Percentiles rank a stretch among this genome's conserved stretches.
Conservation (phyloP, 805 yeast genomes). For the Candida insectorum region DNA sequence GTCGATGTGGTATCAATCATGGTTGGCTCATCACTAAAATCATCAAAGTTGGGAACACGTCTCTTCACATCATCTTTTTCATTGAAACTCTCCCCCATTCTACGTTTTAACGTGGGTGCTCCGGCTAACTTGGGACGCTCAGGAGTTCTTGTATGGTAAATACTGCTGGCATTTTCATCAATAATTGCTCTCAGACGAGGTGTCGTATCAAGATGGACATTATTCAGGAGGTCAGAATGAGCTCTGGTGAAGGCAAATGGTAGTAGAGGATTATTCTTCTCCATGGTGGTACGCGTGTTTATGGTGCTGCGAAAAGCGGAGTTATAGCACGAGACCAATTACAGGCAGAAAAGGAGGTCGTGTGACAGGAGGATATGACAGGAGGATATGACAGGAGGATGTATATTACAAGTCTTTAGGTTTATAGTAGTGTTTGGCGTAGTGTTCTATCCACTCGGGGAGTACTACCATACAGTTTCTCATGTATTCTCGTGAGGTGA, state of each 20-base stretch:
- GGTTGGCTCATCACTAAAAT: slow-evolving; percentile 16
- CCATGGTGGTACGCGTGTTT: no score
- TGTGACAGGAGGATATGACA: no score
- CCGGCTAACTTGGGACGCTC: slow-evolving; percentile 17
- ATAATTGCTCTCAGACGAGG: slow-evolving; percentile 38
- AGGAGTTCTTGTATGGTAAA: slow-evolving; percentile 36
- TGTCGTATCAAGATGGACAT: slow-evolving; percentile 31
- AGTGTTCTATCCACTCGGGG: slow-evolving; percentile 68
- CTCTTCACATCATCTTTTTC: slow-evolving; percentile 40
- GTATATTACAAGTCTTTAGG: slow-evolving; percentile 22
- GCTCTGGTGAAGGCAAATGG: slow-evolving; percentile 48
- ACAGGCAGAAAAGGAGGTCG: no score
- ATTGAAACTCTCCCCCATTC: slow-evolving; percentile 42
- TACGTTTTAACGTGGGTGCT: slow-evolving; percentile 35
- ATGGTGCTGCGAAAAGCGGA: no score
- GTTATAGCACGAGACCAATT: no score
- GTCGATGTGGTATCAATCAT: slow-evolving; percentile 13
- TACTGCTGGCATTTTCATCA: slow-evolving; percentile 44
- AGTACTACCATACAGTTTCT: slow-evolving; percentile 71
- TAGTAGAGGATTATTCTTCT: slow-evolving; percentile 37
- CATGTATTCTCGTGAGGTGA: slow-evolving; percentile 88
- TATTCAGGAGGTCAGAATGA: slow-evolving; percentile 16
- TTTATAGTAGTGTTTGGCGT: slow-evolving; percentile 62
- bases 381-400: no score
- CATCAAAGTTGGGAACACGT: slow-evolving; percentile 19